phyloP scores from a whole-genome alignment of 2,329 filamentous ascomycete species.

The Fusarium vanettenii region DNA sequence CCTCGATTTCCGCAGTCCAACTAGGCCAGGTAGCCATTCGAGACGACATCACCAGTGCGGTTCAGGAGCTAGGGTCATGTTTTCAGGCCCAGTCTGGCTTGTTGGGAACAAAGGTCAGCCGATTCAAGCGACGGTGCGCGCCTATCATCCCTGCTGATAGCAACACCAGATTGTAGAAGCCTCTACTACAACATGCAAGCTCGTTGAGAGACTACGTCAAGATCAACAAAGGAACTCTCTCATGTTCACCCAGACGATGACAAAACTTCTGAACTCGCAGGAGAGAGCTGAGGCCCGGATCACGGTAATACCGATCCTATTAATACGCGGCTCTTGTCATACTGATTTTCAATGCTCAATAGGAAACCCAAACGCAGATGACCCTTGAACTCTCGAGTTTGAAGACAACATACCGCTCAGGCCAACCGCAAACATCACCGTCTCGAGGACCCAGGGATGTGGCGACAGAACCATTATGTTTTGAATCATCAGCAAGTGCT shows the following conservation, averaged over 20 bases:
- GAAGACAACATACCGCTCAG: not conserved
- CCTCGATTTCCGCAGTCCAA: not conserved
- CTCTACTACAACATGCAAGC: not conserved
- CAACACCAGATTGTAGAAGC: not conserved
- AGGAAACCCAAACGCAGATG: not conserved
- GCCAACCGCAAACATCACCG: fast-evolving
- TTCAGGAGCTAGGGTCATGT: not conserved
- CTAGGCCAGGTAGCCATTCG: not conserved
- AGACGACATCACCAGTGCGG: not conserved
- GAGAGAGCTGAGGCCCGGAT: not conserved
- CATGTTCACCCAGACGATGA: not conserved
- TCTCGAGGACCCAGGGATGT: not conserved
- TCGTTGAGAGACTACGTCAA: not conserved
- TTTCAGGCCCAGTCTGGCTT: not conserved
- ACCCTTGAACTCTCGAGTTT: not conserved
- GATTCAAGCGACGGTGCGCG: fast-evolving
- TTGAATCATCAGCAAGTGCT: fast-evolving
- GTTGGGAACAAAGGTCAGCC: not conserved
- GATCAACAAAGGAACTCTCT: not conserved
- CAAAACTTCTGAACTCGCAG: not conserved
- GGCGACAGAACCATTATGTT: not conserved
- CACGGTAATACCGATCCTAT: not conserved
- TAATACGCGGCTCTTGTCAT: not conserved
- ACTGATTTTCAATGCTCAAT: not conserved
- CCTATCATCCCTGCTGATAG: not conserved